These are phyloP conservation scores for Aspergillus candidus DNA, from an alignment of 2,329 filamentous ascomycete genomes.

Conservation along the genomic window DNA sequence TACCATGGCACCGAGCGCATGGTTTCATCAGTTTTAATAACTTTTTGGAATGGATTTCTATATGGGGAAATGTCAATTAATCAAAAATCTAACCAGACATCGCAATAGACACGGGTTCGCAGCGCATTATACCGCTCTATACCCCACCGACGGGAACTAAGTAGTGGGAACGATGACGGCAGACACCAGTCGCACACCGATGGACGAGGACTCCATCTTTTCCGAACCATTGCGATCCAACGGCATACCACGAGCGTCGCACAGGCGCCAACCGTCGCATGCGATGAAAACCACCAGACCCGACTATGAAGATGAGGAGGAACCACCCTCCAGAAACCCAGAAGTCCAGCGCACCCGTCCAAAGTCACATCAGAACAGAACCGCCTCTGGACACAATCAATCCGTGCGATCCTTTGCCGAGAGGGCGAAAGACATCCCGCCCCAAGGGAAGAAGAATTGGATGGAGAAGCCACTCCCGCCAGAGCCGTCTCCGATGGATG, in stretches of 20 bases:
- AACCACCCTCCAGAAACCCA: slow-evolving; percentile 47
- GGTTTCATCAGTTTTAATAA: too few relatives aligned
- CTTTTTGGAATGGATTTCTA: too few relatives aligned
- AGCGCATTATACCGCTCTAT: too few relatives aligned
- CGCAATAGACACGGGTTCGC: too few relatives aligned
- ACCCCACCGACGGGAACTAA: neutral
- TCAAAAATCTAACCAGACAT: too few relatives aligned
- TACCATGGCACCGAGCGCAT: too few relatives aligned
- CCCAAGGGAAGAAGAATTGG: slow-evolving; percentile 6
- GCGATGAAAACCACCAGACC: neutral
- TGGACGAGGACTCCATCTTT: slow-evolving; percentile 9
- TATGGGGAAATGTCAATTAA: too few relatives aligned
- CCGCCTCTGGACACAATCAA: neutral
- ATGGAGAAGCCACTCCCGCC: slow-evolving; percentile 9
- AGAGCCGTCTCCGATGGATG: slow-evolving; percentile 8
- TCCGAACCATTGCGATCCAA: slow-evolving; percentile 11
- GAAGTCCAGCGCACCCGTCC: slow-evolving; percentile 58
- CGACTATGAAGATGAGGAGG: slow-evolving; percentile 10
- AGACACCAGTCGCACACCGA: slow-evolving; percentile 6
- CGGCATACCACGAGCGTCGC: slow-evolving; percentile 18
- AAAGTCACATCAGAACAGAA: slow-evolving; percentile 40
- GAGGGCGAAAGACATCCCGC: slow-evolving; percentile 16
- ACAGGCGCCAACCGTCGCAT: slow-evolving; percentile 12
- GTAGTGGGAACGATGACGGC: slow-evolving; percentile 12
- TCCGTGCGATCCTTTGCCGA: slow-evolving; percentile 21